Evolutionary conservation across 192 early-diverging fungal genomes (phyloP).

Genomic region (Gonapodya sp.): DNA sequence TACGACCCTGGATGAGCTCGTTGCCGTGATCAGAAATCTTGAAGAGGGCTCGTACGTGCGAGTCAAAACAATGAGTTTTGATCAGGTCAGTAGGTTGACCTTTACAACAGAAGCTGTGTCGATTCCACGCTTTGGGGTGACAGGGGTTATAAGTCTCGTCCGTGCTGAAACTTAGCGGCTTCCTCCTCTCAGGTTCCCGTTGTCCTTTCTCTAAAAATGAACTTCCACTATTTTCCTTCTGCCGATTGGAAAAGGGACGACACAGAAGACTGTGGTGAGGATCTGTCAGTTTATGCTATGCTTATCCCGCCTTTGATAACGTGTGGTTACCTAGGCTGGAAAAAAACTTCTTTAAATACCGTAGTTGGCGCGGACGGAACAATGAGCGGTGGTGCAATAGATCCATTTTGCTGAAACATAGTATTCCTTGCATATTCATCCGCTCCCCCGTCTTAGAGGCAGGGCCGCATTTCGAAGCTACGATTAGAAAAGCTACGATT

Average conservation of each 20-base stretch:
- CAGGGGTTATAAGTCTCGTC: no score
- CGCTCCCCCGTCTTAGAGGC: no score
- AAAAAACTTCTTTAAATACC: slow-evolving; percentile 21
- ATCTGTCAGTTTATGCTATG: background rate
- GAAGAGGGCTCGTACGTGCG: slow-evolving; percentile 58
- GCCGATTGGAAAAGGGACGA: slow-evolving; percentile 15
- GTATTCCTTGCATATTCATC: no score
- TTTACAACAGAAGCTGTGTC: no score
- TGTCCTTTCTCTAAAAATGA: slow-evolving; percentile 62
- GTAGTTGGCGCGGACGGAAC: slow-evolving; percentile 20
- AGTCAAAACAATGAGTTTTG: slow-evolving; percentile 66
- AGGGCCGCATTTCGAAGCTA: no score
- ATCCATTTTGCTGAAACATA: background rate
- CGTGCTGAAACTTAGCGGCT: no score
- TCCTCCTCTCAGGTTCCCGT: slow-evolving; percentile 26
- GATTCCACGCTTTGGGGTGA: no score
- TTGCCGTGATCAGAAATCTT: slow-evolving; percentile 17
- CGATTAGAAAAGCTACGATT: no score
- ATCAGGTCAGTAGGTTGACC: slow-evolving; percentile 33
- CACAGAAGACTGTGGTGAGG: slow-evolving; percentile 13
- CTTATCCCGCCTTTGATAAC: slow-evolving; percentile 17
- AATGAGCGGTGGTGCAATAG: slow-evolving; percentile 5
- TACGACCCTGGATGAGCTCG: slow-evolving; percentile 5
- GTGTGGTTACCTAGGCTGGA: no score
- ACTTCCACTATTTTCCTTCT: slow-evolving; percentile 58